These are phyloP conservation scores for Aspergillus cejpii DNA, from an alignment of 2,329 filamentous ascomycete genomes.

Conservation along the genomic window DNA sequence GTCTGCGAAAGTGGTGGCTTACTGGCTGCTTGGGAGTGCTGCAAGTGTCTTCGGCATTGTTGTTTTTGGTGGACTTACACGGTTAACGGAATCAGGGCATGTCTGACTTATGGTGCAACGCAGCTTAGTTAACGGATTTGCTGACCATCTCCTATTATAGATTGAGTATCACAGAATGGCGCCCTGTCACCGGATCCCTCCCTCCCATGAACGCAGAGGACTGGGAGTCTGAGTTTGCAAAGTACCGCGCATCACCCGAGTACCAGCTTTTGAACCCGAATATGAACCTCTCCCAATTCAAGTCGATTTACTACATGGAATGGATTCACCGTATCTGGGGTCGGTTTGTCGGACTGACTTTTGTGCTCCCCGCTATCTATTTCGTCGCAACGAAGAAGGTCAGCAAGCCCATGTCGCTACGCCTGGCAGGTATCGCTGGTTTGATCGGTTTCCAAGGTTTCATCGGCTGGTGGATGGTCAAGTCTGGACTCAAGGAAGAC, in stretches of 20 bases:
- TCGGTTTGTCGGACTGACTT: slow-evolving; percentile 79
- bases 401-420: slow-evolving; percentile 66
- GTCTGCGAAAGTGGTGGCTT: slow-evolving; percentile 70
- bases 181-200: slow-evolving; percentile 84
- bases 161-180: slow-evolving; percentile 98
- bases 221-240: slow-evolving; percentile 89
- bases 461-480: slow-evolving; percentile 99
- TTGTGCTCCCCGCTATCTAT: slow-evolving; percentile 80
- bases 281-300: slow-evolving; percentile 91
- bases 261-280: slow-evolving; percentile 85
- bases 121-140: not conserved
- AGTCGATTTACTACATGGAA: slow-evolving; percentile 99
- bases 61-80: slow-evolving; percentile 85
- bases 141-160: slow-evolving; percentile 42
- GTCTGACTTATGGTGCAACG: not conserved
- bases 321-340: slow-evolving; percentile 96
- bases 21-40: slow-evolving; percentile 88
- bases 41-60: slow-evolving; percentile 95
- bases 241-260: slow-evolving; percentile 88
- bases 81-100: slow-evolving; percentile 91
- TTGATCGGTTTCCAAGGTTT: slow-evolving; percentile 93
- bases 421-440: slow-evolving; percentile 73
- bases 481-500: slow-evolving; percentile 90
- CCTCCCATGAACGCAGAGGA: slow-evolving; percentile 71
- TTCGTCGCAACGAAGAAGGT: slow-evolving; percentile 77